Evolutionary conservation across 768 basidiomycete species (phyloP), one percentile per base, ranked within the genome.

Genomic region (Agaricus subrufescens): DNA sequence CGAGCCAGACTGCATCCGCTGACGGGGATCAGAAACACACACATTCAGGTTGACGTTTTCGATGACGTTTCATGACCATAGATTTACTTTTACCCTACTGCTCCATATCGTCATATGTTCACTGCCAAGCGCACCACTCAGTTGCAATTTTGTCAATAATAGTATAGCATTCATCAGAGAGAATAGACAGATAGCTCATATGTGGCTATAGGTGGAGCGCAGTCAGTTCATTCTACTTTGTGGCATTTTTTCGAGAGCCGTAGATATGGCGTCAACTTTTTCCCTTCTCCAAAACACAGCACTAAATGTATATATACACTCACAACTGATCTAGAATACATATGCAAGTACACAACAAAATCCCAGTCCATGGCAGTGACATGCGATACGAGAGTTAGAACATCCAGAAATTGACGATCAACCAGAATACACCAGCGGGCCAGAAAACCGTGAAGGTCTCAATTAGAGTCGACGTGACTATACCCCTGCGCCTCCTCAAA

Each of bases 401-500:
- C 43, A 50, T 39, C 39, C 38, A 54, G 42, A 55, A 61, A 45
- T 58, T 54, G 39, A 61, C 57, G 10, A 56, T 14, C n/a, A 57
- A 27, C 58, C 61, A 59, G 6, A 48, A 31, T 5, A 58, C 39
- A 19, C 9, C 45, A n/a, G 56, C 61, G 8, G 58, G 61, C 58
- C 56, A 59, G 27, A 62, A 30, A 40, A 60, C 50, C 15, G 52
- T 45, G n/a, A 50, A n/a, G 25, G 30, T 44, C 23, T 56, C 55
- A 19, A 50, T 30, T 46, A 67, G 52, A 23, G 76, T 69, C 48
- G 68, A 71, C 63, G 64, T 63, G 7, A 71, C 46, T 23, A 75
- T 61, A 4, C 73, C 71, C 40, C 60, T 59, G 54, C 69, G 64
- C 40, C 69, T 57, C 54, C 52, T 51, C 39, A 54, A 50, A 31